Conservation (phyloP, 2,329 filamentous ascomycete species). For the Byssothecium circinans region DNA sequence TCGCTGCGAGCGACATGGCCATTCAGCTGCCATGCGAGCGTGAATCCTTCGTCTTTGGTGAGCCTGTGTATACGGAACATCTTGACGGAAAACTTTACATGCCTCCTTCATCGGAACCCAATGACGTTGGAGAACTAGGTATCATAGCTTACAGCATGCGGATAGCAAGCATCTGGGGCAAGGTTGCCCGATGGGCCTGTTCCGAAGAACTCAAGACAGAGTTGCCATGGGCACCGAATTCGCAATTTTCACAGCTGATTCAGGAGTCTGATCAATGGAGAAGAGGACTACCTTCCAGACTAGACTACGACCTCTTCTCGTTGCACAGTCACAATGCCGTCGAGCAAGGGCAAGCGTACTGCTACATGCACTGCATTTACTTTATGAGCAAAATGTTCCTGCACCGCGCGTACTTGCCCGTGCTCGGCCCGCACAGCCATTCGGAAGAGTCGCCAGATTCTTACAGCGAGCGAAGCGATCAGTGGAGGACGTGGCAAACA, state of each 20-base stretch:
- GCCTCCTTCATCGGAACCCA: conserved; percentile 29
- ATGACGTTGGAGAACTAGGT: conserved; percentile 38
- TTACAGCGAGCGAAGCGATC: conserved; percentile 35
- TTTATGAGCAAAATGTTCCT: conserved; percentile 49
- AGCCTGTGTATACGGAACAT: conserved; percentile 39
- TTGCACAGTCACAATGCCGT: conserved; percentile 46
- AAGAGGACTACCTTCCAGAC: conserved; percentile 35
- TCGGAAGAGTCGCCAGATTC: conserved; percentile 36
- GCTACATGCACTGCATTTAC: conserved; percentile 47
- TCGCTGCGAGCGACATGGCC: conserved; percentile 40
- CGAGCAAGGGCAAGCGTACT: conserved; percentile 47
- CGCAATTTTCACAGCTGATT: conserved; percentile 42
- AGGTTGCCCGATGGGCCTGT: conserved; percentile 46
- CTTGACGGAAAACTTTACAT: conserved; percentile 36
- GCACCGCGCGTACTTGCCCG: conserved; percentile 44
- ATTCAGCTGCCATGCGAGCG: conserved; percentile 46
- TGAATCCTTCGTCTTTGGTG: conserved; percentile 45
- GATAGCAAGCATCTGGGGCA: conserved; percentile 46
- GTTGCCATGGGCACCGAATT: conserved; percentile 40
- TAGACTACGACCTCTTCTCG: conserved; percentile 43
- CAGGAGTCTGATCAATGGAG: conserved; percentile 42
- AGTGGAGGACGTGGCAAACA: conserved; percentile 43
- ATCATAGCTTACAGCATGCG: conserved; percentile 45
- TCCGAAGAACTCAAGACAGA: conserved; percentile 40
- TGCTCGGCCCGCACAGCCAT: conserved; percentile 39